Base-by-base conservation (phyloP, 2,329 filamentous ascomycete species). In the Alternaria ethzedia region DNA sequence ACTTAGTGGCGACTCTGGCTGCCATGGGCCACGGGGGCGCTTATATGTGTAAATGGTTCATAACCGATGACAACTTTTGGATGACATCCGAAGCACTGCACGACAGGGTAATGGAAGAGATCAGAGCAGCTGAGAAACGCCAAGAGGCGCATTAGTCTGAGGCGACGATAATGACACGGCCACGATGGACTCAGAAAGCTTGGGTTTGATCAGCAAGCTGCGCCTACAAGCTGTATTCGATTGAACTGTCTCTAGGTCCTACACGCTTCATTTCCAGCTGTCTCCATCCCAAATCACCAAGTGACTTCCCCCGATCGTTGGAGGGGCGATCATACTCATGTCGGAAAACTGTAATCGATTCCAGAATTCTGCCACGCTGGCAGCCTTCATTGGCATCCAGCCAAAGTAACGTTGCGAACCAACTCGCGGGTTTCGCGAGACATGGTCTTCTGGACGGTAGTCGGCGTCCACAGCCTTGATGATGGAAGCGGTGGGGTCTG, bases 401-500 rank as follows among this genome's bases (percentile, higher is more conserved):
- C 60, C 63, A 52, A 57, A 66, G 49, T 59, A 66, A 26, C 56
- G 43, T 54, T 64, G 63, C 54, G 43, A 11, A 54, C 56, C 52
- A 20, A 61, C 15, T 30, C 63, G 36, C 7, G 60, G 21, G 26
- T 60, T 57, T 25, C 52, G 45, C 20, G 60, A 15, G 45, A 58
- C 25, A 23, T 61, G 25, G 57, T 64, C 62, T 11, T 47, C 58
- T 28, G 54, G 61, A 46, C 17, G 17, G 54, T 66, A 67, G 36
- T 67, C 63, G 25, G 30, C 56, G 21, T 65, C 50, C 5, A 61
- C 59, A 52, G 52, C 65, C 30, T 66, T 67, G 10, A 67, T 25
- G 13, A 63, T 47, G 26, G 47, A 54, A 52, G 30, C 23, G 11
- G 32, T n/a, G 13, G 49, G 41, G 41, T 57, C 58, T 30, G 43